Evolutionary conservation across 371 early-diverging fungal species (phyloP), one percentile per base, ranked within the genome.

Genomic region (Mortierella sp.): DNA sequence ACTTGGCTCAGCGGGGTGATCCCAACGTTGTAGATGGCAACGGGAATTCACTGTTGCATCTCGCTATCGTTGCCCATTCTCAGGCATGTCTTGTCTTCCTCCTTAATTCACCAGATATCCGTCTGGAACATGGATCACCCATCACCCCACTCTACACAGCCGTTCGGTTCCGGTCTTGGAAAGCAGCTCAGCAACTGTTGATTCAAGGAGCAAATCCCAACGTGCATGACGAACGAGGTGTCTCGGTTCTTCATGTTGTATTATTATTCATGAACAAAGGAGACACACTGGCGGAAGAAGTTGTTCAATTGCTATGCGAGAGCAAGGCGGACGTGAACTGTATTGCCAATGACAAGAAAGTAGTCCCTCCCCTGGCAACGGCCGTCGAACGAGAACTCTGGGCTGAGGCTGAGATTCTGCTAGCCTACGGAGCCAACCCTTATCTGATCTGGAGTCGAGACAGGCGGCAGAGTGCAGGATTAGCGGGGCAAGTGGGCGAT

Each of bases 351-450:
- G 76, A 76, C 58, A 76, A 69, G 26, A 76, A 70, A 52, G 56
- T 60, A 5, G 69, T 69, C 34, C 34, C 34, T 39, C 76, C 76
- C 1, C 41, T 76, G 5, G 27, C 53, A 42, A 76, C 65, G n/a
- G 76, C 76, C 3, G 76, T 76, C 16, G 76, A 69, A 16, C 69
- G 70, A 18, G 70, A 69, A n/a, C 59, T 76, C 10, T 76, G 76
- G 76, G 76, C 76, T 4, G 76, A 76, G 55, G 70, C 58, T 0
- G 76, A 76, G 54, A 76, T 76, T 31, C 23, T 76, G 62, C 61
- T 76, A 65, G 76, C 76, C 7, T 70, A 69, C 28, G 76, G 76
- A 27, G 76, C 76, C 9, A 76, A 76, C 23, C 76, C 76, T 10
- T 70, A 62, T 31, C 23, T 70, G 46, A 69, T 74, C 16, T 69